Percentiles rank a stretch among this genome's conserved stretches.
Evolutionary conservation across 2,329 filamentous ascomycete genomes (phyloP).

Genomic region (Xylaria sp.): DNA sequence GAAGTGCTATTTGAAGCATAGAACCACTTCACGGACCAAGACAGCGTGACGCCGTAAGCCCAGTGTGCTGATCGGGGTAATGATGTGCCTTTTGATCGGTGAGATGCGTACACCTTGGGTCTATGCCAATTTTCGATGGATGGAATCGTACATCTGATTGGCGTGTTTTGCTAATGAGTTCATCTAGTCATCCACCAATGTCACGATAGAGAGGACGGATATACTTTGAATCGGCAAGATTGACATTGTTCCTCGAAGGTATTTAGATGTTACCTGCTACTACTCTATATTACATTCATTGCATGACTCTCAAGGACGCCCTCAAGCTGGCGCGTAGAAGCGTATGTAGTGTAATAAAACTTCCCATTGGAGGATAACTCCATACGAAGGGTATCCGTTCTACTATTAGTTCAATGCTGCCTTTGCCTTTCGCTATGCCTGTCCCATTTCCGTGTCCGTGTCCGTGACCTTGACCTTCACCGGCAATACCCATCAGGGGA

Average conservation of each 20-base stretch:
- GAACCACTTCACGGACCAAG: neutral
- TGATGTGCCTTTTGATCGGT: too few species aligned
- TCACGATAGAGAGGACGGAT: neutral
- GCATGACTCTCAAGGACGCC: neutral
- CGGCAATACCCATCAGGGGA: neutral
- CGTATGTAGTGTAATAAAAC: constrained; percentile 10
- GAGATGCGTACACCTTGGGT: neutral
- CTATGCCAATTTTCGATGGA: neutral
- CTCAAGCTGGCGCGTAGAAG: neutral
- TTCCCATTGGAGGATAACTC: constrained; percentile 7
- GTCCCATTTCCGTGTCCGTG: constrained; percentile 9
- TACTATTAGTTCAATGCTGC: constrained; percentile 16
- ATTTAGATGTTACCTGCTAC: constrained; percentile 1
- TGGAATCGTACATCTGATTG: neutral
- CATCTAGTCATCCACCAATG: neutral
- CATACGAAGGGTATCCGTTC: constrained; percentile 27
- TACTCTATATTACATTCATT: neutral
- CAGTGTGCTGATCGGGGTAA: neutral
- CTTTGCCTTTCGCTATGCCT: constrained; percentile 21
- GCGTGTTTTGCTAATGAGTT: neutral
- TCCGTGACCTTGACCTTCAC: constrained; percentile 1
- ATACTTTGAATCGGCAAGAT: neutral
- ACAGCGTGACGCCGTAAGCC: constrained; percentile 2
- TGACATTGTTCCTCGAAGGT: neutral
- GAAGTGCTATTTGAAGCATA: neutral